Evolutionary conservation across 192 early-diverging fungal genomes (phyloP).

Genomic region (Allomyces javanicus): DNA sequence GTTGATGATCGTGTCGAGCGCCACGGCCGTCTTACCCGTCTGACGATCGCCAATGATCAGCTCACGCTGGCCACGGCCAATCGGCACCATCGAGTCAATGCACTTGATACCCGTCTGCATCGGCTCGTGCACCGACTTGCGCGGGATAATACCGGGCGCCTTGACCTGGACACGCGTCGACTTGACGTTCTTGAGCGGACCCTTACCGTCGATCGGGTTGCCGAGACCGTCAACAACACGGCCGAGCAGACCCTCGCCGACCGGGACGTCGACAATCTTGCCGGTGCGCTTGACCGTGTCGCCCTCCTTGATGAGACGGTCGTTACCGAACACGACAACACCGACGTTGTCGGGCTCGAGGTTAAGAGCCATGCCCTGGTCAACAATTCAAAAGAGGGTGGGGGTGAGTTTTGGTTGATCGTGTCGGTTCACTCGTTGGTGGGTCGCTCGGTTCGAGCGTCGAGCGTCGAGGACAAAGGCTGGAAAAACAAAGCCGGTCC

Average conservation of each 20-base stretch:
- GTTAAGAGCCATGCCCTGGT: conserved; percentile 96
- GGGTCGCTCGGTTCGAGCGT: no score
- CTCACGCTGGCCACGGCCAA: conserved; percentile 99
- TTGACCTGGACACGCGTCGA: conserved; percentile 95
- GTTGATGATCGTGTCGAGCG: conserved; percentile 97
- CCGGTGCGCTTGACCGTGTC: conserved; percentile 98
- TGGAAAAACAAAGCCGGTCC: not conserved
- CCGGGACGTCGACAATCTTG: conserved; percentile 94
- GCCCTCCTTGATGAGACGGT: conserved; percentile 98
- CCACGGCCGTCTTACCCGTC: conserved; percentile 98
- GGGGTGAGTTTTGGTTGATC: not conserved
- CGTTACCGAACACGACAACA: conserved; percentile 99
- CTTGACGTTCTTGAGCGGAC: conserved; percentile 65
- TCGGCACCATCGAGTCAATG: conserved; percentile 99
- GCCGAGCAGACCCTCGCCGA: conserved; percentile 84
- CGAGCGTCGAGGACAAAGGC: not conserved
- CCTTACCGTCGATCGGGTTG: conserved; percentile 99
- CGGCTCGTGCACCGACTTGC: conserved; percentile 96
- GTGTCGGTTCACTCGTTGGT: no score
- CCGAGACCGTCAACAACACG: conserved; percentile 98
- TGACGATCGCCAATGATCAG: conserved; percentile 99
- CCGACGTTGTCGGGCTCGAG: conserved; percentile 99
- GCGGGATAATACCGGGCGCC: conserved; percentile 98
- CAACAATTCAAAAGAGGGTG: not conserved
- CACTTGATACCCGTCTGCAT: conserved; percentile 99